Evolutionary conservation across 371 early-diverging fungal species (phyloP).

Genomic region (Mortierella sp.): DNA sequence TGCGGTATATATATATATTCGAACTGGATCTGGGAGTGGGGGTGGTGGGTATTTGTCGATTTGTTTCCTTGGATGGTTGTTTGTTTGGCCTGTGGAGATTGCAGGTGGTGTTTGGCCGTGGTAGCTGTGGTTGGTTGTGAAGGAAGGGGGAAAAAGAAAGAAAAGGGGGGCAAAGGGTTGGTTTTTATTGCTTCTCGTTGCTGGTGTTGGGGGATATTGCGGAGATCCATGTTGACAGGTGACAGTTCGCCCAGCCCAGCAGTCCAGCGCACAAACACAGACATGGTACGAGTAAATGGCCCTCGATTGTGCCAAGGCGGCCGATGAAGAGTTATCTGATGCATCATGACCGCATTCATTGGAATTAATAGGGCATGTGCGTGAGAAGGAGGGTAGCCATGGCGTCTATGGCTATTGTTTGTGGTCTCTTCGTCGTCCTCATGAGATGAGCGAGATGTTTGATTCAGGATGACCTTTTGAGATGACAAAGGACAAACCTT

Average conservation of each 20-base stretch:
- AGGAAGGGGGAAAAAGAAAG: not conserved
- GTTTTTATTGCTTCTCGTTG: not conserved
- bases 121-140: not conserved
- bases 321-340: not conserved
- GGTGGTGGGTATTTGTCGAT: not conserved
- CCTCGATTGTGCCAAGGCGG: not conserved
- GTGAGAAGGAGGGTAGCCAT: not conserved
- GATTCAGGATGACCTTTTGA: conserved; percentile 7
- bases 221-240: not conserved
- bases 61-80: not conserved
- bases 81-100: not conserved
- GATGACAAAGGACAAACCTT: conserved; percentile 12
- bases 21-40: not conserved
- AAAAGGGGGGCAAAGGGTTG: not conserved
- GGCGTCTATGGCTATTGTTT: not conserved
- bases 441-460: not conserved
- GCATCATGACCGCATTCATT: not conserved
- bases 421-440: not conserved
- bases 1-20: not conserved
- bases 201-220: not conserved
- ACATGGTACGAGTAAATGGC: not conserved
- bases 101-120: not conserved
- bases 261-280: not conserved
- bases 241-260: not conserved
- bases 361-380: not conserved